Evolutionary conservation across 2,329 filamentous ascomycete genomes (phyloP).

Genomic region (Penicillium sclerotigenum): DNA sequence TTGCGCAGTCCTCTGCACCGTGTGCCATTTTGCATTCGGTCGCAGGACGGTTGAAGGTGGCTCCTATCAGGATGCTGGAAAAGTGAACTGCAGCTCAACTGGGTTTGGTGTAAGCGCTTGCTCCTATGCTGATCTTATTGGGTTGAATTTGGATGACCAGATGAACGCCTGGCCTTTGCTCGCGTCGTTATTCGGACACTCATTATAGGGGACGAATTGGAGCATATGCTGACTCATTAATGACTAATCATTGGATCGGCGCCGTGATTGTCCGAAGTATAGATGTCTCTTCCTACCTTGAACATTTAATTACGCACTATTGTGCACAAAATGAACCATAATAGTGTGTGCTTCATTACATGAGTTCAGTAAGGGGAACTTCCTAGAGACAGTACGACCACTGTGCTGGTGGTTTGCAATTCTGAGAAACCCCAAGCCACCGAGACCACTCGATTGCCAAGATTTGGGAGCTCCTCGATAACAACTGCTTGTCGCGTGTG

Average conservation of each 20-base stretch:
- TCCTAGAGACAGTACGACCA: no score
- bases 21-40: conserved; percentile 40
- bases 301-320: no score
- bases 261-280: neutral
- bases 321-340: no score
- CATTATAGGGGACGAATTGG: neutral
- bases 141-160: neutral
- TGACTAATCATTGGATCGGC: neutral
- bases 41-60: neutral
- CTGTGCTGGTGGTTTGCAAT: no score
- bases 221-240: neutral
- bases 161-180: neutral
- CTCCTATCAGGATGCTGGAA: neutral
- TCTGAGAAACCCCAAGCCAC: no score
- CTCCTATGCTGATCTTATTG: neutral
- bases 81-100: neutral
- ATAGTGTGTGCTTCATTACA: no score
- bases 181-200: neutral
- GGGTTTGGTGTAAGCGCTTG: neutral
- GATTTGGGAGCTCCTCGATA: no score
- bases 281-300: neutral
- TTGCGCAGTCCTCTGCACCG: conserved; percentile 58
- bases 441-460: no score
- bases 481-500: no score
- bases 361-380: no score